Conservation (phyloP, 2,329 filamentous ascomycete species). For the Botrytis fragariae region DNA sequence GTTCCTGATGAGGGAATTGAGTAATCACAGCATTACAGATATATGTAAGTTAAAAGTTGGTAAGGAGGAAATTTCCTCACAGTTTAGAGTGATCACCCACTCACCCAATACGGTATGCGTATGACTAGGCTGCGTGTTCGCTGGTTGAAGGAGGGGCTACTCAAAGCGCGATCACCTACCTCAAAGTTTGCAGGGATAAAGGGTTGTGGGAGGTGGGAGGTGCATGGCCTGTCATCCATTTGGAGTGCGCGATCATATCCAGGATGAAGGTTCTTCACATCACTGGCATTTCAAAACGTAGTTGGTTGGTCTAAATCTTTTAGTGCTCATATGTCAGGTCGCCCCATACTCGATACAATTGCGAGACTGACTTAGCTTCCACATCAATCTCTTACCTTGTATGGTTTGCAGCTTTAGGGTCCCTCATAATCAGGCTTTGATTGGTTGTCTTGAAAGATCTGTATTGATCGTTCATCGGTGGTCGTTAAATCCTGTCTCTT, state of each 20-base stretch:
- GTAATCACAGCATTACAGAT: constrained; percentile 6
- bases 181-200: constrained; percentile 20
- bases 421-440: background rate
- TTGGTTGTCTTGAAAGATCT: constrained; percentile 25
- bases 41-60: constrained; percentile 2
- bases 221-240: constrained; percentile 15
- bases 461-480: constrained; percentile 23
- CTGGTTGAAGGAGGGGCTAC: constrained; percentile 16
- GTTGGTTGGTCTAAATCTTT: background rate
- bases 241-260: constrained; percentile 10
- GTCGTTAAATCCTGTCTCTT: constrained; percentile 26
- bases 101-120: constrained; percentile 3
- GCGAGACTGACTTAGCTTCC: constrained; percentile 5
- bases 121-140: constrained; percentile 2
- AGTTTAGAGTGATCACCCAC: background rate
- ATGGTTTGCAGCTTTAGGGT: background rate
- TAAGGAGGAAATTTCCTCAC: background rate
- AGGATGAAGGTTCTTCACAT: constrained; percentile 15
- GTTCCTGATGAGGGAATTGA: constrained; percentile 7
- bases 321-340: constrained; percentile 14
- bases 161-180: constrained; percentile 12
- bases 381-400: constrained; percentile 5
- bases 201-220: constrained; percentile 13
- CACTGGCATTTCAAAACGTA: constrained; percentile 8
- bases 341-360: constrained; percentile 12